These are phyloP conservation scores for Hymenoscyphus salicellus DNA, from an alignment of 2,329 filamentous ascomycete genomes.

Conservation along the genomic window DNA sequence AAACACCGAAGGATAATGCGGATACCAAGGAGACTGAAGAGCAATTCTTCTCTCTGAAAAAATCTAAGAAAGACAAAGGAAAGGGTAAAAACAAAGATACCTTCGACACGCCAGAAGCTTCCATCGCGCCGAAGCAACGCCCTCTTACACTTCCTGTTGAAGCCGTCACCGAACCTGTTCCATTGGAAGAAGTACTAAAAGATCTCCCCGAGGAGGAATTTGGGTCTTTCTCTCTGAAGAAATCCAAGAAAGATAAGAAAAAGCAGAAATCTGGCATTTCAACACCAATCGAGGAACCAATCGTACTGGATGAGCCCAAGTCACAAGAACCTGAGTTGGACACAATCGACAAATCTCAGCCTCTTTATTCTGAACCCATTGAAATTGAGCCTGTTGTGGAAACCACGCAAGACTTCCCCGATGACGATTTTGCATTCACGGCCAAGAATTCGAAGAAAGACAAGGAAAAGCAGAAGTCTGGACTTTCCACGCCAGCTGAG, in stretches of 20 bases:
- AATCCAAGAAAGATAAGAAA: constrained; percentile 28
- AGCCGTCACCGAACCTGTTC: neutral
- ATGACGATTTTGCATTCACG: constrained; percentile 14
- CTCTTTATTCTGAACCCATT: constrained; percentile 2
- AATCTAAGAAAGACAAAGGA: constrained; percentile 18
- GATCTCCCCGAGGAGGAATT: neutral
- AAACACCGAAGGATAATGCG: neutral
- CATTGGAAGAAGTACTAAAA: neutral
- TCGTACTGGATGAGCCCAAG: neutral
- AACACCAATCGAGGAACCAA: constrained; percentile 15
- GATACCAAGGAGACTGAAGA: neutral
- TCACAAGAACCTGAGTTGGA: neutral
- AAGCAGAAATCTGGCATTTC: constrained; percentile 22
- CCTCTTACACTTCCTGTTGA: neutral
- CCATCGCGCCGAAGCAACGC: neutral
- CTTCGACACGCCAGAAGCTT: constrained; percentile 1
- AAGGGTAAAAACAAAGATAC: constrained; percentile 24
- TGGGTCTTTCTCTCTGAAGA: constrained; percentile 7
- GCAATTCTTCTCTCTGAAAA: constrained; percentile 3
- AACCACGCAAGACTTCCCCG: neutral
- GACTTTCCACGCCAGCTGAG: constrained; percentile 19
- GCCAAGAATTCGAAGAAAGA: constrained; percentile 25
- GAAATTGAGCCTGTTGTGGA: neutral
- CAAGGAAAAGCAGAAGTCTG: constrained; percentile 25
- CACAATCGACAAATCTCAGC: neutral